Conservation (phyloP, 495 filamentous ascomycete species). For the Hypoxylon fragiforme region DNA sequence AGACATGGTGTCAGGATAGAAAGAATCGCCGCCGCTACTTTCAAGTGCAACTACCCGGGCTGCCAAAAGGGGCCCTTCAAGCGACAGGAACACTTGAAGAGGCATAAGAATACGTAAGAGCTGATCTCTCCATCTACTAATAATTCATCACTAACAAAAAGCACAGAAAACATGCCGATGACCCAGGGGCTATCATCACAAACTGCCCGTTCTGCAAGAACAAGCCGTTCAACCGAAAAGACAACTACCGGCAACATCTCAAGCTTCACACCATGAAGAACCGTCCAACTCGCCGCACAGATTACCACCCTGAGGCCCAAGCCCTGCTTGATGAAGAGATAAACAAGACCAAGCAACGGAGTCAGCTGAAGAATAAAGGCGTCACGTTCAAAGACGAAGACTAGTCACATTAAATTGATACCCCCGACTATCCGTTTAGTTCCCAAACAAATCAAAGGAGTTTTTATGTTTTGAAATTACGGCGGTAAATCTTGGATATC, state of each 20-base stretch:
- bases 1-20: slow-evolving; percentile 22
- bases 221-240: slow-evolving; percentile 37
- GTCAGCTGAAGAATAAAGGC: slow-evolving; percentile 20
- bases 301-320: slow-evolving; percentile 34
- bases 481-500: no score
- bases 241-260: slow-evolving; percentile 45
- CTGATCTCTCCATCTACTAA: slow-evolving; percentile 33
- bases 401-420: slow-evolving; percentile 1
- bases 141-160: slow-evolving; percentile 5
- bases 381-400: slow-evolving; percentile 17
- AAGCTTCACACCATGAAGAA: slow-evolving; percentile 40
- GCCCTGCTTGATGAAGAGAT: slow-evolving; percentile 33
- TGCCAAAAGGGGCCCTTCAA: slow-evolving; percentile 57
- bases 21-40: slow-evolving; percentile 28
- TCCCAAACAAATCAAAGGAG: background rate
- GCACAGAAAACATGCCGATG: slow-evolving; percentile 25
- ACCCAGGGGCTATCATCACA: slow-evolving; percentile 16
- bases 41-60: slow-evolving; percentile 36
- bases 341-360: slow-evolving; percentile 35
- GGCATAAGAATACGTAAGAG: slow-evolving; percentile 60
- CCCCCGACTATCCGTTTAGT: background rate
- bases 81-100: slow-evolving; percentile 65
- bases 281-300: slow-evolving; percentile 36
- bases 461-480: no score
- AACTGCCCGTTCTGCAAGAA: slow-evolving; percentile 37